Base-by-base conservation (phyloP, 2,329 filamentous ascomycete genomes). In the Cryphonectria parasitica region DNA sequence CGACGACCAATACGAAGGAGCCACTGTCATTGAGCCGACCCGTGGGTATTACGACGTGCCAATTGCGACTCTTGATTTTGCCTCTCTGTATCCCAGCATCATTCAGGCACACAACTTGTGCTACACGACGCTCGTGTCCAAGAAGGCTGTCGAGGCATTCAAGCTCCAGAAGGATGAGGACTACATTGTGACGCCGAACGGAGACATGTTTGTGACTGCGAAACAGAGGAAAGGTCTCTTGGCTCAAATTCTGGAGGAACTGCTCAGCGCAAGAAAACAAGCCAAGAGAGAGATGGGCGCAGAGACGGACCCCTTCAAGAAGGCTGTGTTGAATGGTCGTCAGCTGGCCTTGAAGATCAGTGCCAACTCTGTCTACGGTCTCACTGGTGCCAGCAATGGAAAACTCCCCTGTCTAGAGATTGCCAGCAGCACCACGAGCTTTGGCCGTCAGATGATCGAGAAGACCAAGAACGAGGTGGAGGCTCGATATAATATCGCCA, bases 21-120 rank as follows among this genome's bases (percentile, higher is more conserved):
- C 96, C 1, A 99, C 96, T 0, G 96, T 99, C 80, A 99, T 99
- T 78, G 96, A 99, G 78, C 96, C 96, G 0, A 92, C 90, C 25
- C 90, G 95, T 81, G 94, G 93, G 43, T 99, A 97, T 81, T 98
- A 99, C 80, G 91, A 96, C 77, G 93, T 97, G 36, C 96, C 96
- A 1, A 92, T 99, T 74, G 96, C 96, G 1, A 99, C 96, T 0
- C 90, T 99, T 60, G 96, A 99, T 93, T 99, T 99, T 76, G 96
- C 96, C 7, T 98, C 96, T 43, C 90, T 99, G 74, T 99, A 99
- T 77, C 96, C 96, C 31, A 98, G 95, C 84, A 99, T 99, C 78
- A 99, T 99, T 80, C 95, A 98, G 82, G 96, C 96, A 0, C 96
- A 99, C 82, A 99, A 99, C 75, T 88, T 99, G 31, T 99, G 96